Evolutionary conservation across 306 rosid species (phyloP), one percentile per base, ranked within the genome.

Genomic region (Trichosanthes truncata): DNA sequence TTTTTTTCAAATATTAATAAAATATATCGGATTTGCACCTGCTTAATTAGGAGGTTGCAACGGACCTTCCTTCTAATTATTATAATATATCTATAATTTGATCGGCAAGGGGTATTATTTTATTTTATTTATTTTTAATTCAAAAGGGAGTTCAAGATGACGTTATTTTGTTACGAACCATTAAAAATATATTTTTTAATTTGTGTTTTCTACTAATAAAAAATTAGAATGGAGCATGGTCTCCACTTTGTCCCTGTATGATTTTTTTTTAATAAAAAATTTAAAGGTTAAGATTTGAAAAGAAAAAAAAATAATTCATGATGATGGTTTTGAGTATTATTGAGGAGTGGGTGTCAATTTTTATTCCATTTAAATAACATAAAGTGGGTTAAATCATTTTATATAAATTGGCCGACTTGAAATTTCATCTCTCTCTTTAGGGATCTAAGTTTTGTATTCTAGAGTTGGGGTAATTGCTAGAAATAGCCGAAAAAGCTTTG

Each of bases 301-400:
- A 40, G 14, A n/a, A 67, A 20, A 33, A 5, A 17, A 67, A 67
- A 3, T 18, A 67, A 3, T 18, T 18, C 11, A 36, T 66, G 6
- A 38, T 18, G 14, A 33, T 0, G 11, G 14, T 66, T 36, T 17
- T 66, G 26, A 20, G 17, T 40, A 67, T 40, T 36, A 67, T 67
- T 67, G 26, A 49, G 74, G 31, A 40, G 74, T 67, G 74, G 74
- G 49, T 15, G 26, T 67, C 74, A 62, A 62, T 62, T 62, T 62
- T 13, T 31, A 2, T 29, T 33, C 45, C 71, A 33, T 63, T 63
- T 63, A 18, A 63, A 35, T 63, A 63, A 33, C 31, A 62, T 7
- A 63, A 35, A 33, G 31, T 67, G 48, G 74, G 48, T 67, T 67
- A 67, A 36, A 38, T 67, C 29, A 40, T 67, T 40, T 60, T 9